phyloP scores from a whole-genome alignment of 2,329 filamentous ascomycete genomes.

The Aspergillus japonicus region DNA sequence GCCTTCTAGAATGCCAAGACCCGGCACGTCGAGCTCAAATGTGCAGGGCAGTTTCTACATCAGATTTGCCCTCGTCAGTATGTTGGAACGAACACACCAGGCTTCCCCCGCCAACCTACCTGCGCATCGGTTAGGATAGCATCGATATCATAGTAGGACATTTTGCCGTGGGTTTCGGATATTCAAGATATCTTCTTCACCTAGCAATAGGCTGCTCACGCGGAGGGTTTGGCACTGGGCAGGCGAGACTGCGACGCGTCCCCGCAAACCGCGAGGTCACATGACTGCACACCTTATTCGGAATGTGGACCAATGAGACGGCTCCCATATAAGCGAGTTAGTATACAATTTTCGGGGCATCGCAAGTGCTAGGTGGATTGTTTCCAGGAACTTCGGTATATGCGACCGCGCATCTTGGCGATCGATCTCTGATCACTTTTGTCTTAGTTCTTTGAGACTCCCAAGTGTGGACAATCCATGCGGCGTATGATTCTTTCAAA shows the following conservation, averaged over 20 bases:
- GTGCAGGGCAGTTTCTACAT: slow-evolving; percentile 88
- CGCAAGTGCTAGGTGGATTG: too few relatives aligned
- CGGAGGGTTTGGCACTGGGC: neutral
- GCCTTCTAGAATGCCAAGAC: slow-evolving; percentile 85
- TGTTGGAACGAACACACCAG: neutral
- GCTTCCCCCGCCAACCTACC: slow-evolving; percentile 23
- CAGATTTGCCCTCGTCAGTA: neutral
- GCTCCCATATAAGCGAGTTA: neutral
- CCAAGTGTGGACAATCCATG: too few relatives aligned
- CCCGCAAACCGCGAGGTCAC: neutral
- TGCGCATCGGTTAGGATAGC: slow-evolving; percentile 49
- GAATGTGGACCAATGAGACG: neutral
- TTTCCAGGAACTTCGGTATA: too few relatives aligned
- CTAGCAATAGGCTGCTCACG: neutral
- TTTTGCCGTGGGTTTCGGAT: slow-evolving; percentile 13
- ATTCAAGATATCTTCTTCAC: neutral
- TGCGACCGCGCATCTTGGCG: too few relatives aligned
- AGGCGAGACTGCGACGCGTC: neutral
- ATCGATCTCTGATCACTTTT: too few relatives aligned
- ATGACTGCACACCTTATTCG: neutral
- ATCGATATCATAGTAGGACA: slow-evolving; percentile 51
- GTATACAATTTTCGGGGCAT: neutral
- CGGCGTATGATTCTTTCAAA: too few relatives aligned
- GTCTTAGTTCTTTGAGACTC: too few relatives aligned
- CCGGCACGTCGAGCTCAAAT: slow-evolving; percentile 84